Evolutionary conservation across 345 rosid genomes (phyloP).

Genomic region (Anacardium occidentale): DNA sequence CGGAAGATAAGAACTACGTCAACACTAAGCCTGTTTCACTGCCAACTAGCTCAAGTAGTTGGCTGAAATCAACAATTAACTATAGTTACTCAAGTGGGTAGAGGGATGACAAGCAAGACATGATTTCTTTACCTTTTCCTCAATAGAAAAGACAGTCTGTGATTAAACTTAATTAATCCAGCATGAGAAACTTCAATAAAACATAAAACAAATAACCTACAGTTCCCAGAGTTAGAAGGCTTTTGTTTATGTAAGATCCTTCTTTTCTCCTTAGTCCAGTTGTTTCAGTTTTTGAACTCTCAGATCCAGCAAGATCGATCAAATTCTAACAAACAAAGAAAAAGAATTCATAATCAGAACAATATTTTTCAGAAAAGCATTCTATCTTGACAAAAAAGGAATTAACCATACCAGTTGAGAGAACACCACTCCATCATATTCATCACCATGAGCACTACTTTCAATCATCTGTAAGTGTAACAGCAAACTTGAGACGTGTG

Average conservation of each 20-base stretch:
- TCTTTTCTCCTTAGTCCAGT: slow-evolving; percentile 97
- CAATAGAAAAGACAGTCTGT: background rate
- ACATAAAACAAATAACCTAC: slow-evolving; percentile 41
- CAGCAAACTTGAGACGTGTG: slow-evolving; percentile 13
- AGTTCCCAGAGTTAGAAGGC: slow-evolving; percentile 98
- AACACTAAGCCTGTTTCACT: background rate
- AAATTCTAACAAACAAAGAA: slow-evolving; percentile 56
- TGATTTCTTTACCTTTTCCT: background rate
- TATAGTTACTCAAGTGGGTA: background rate
- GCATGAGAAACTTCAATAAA: slow-evolving; percentile 11
- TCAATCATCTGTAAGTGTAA: slow-evolving; percentile 87
- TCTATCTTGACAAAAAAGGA: slow-evolving; percentile 21
- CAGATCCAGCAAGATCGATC: slow-evolving; percentile 99
- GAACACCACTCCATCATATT: slow-evolving; percentile 97
- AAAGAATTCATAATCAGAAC: slow-evolving; percentile 17
- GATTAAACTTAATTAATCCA: background rate
- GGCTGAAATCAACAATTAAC: background rate
- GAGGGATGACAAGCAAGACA: background rate
- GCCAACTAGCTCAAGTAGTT: background rate
- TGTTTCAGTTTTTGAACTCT: slow-evolving; percentile 99
- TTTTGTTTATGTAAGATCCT: slow-evolving; percentile 98
- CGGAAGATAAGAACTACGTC: background rate
- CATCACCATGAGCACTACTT: slow-evolving; percentile 90
- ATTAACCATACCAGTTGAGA: slow-evolving; percentile 82
- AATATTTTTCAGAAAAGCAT: slow-evolving; percentile 3